Conservation (phyloP, 495 filamentous ascomycete species). For the Terfezia claveryi region DNA sequence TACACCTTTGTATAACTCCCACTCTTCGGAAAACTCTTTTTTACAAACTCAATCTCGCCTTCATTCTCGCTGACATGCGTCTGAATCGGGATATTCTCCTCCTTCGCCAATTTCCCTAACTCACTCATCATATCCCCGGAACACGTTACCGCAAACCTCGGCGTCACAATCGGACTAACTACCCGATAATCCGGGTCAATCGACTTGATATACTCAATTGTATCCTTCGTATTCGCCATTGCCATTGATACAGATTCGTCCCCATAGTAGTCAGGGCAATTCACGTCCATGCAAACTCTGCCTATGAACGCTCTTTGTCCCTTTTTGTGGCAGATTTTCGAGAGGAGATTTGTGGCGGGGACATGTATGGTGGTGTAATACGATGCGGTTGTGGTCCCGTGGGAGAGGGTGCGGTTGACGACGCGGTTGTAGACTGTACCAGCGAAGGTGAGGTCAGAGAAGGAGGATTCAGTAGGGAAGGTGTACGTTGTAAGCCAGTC, state of each 20-base stretch:
- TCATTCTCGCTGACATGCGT: conserved; percentile 83
- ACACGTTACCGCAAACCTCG: conserved; percentile 71
- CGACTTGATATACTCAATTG: conserved; percentile 40
- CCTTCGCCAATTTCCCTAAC: conserved; percentile 41
- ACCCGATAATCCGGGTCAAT: conserved; percentile 43
- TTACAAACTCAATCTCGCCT: conserved; percentile 47
- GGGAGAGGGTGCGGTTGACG: conserved; percentile 53
- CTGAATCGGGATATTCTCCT: conserved; percentile 46
- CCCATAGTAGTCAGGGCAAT: conserved; percentile 43
- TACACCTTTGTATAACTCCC: conserved; percentile 57
- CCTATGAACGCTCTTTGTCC: conserved; percentile 85
- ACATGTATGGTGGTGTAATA: conserved; percentile 85
- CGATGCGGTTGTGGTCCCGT: conserved; percentile 75
- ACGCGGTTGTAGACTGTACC: conserved; percentile 46
- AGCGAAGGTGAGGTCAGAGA: conserved; percentile 30
- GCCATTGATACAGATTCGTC: conserved; percentile 39
- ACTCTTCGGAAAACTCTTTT: conserved; percentile 41
- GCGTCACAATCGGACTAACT: conserved; percentile 63
- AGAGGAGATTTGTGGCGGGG: conserved; percentile 64
- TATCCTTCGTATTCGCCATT: conserved; percentile 33
- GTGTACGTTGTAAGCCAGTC: conserved; percentile 87
- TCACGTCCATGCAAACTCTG: conserved; percentile 69
- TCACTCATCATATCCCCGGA: conserved; percentile 31
- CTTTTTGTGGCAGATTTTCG: conserved; percentile 45
- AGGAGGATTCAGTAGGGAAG: conserved; percentile 71